Evolutionary conservation across 805 yeast genomes (phyloP), one percentile per base, ranked within the genome.

Genomic region (Candida pseudofarinosa): DNA sequence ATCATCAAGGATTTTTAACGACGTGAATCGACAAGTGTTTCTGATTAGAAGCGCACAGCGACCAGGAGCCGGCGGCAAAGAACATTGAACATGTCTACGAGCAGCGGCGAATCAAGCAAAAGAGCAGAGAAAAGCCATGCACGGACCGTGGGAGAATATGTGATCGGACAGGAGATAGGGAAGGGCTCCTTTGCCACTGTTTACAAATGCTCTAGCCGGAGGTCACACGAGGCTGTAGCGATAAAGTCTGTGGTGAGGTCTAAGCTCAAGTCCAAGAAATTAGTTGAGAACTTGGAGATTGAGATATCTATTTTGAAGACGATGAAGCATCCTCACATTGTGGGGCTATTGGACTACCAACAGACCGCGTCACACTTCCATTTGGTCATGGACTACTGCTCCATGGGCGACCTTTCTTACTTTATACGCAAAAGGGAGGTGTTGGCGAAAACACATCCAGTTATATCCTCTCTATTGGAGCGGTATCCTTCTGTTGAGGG

Each of bases 131-230:
- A 23, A 10, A 23, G 28, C 28, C 28, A 16, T 14, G 16, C 39
- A 32, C 10, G 38, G 40, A 44, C 44, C 30, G 59, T 78, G 10
- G 83, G 81, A 4, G 61, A 65, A 39, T 83, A 79, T 55, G 63
- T 71, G 17, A 70, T 83, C n/a, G 88, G 88, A 18, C 78, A 83
- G 15, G 95, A 89, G 61, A 91, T 93, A 41, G 99, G 99, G 18
- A 81, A 86, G 54, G 99, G 99, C 28, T 86, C 96, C 6, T 93
- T 93, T 69, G 99, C 99, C 54, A 85, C 83, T 48, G 99, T 93
- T 19, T 91, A 86, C 70, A 89, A 88, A 64, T 96, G 97, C 40
- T 72, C 76, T 44, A 73, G 83, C 54, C 62, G 38, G 41, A 54
- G 67, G 35, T 72, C 77, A 3, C 72, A 72, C 49, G 67, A 71